Conservation (phyloP, 257 asterid species). For the Solanum appendiculatum region DNA sequence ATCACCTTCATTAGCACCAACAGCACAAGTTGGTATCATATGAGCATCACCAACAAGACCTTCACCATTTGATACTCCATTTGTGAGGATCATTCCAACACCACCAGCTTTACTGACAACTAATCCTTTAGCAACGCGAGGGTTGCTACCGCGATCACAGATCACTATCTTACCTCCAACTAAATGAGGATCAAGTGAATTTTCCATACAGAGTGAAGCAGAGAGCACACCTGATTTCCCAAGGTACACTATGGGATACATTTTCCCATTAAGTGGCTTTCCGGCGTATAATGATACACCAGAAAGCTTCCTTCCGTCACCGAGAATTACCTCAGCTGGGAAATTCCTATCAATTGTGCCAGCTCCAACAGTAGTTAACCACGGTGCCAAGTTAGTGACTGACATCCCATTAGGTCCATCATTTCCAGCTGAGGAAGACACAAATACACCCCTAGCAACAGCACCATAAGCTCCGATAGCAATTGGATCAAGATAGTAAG, state of each 20-base stretch:
- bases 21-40: constrained; percentile 70
- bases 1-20: constrained; percentile 72
- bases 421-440: constrained; percentile 90
- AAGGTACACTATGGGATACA: constrained; percentile 72
- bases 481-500: constrained; percentile 91
- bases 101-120: constrained; percentile 91
- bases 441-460: constrained; percentile 89
- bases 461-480: constrained; percentile 97
- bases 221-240: constrained; percentile 79
- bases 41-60: constrained; percentile 95
- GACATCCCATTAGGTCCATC: constrained; percentile 98
- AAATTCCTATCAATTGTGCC: constrained; percentile 87
- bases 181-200: constrained; percentile 53
- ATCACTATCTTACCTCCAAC: constrained; percentile 77
- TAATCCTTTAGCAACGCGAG: constrained; percentile 85
- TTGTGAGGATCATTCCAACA: constrained; percentile 85
- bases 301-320: constrained; percentile 51
- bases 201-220: constrained; percentile 89
- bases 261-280: constrained; percentile 46
- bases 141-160: constrained; percentile 93
- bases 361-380: constrained; percentile 95
- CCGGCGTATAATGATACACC: constrained; percentile 91
- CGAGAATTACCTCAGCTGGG: constrained; percentile 68
- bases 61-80: constrained; percentile 82
- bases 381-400: constrained; percentile 89